phyloP scores from a whole-genome alignment of 306 rosid species.

The Arachis stenosperma region DNA sequence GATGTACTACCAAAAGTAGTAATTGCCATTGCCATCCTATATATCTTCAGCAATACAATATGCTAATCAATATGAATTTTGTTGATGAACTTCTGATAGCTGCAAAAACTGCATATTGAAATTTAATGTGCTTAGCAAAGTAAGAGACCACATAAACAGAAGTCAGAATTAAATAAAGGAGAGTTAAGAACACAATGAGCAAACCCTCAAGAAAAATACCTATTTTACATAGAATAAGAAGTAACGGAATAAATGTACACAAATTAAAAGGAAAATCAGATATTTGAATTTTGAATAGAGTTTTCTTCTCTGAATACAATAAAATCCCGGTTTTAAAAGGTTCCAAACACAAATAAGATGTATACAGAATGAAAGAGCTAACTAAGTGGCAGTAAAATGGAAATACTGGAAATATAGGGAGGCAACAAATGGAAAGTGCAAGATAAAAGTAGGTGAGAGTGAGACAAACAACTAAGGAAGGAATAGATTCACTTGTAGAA shows the following conservation, averaged over 20 bases:
- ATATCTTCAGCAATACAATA: constrained; percentile 35
- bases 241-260: neutral
- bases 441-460: neutral
- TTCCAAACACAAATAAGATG: constrained; percentile 11
- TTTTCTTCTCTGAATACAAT: neutral
- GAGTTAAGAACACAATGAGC: neutral
- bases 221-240: neutral
- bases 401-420: neutral
- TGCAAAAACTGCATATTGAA: constrained; percentile 29
- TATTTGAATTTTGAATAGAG: neutral
- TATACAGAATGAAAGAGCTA: neutral
- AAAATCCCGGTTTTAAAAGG: neutral
- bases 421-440: neutral
- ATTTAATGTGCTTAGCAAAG: constrained; percentile 8
- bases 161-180: neutral
- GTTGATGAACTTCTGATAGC: constrained; percentile 21
- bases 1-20: constrained; percentile 70
- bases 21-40: constrained; percentile 87
- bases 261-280: neutral
- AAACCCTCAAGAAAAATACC: neutral
- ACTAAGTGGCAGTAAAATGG: neutral
- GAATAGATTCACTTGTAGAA: neutral
- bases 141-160: neutral
- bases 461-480: neutral
- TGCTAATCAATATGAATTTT: constrained; percentile 16